A percentile compares a stretch with the other conserved stretches of the same genome.
These are phyloP conservation scores for Dillenia suffruticosa DNA, from an alignment of 164 flowering plant species.

Conservation along the genomic window DNA sequence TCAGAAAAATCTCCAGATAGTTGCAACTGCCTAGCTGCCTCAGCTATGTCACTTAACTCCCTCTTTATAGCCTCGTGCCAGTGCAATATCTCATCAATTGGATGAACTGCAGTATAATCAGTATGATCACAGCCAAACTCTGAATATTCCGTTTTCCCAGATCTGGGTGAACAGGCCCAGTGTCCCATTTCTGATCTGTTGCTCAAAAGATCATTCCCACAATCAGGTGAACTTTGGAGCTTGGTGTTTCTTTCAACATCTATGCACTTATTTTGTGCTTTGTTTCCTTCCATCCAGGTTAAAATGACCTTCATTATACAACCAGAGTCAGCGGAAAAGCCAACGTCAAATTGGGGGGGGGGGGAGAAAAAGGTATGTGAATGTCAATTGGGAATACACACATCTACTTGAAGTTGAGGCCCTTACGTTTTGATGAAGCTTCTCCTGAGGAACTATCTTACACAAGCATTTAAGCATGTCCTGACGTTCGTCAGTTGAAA, in stretches of 20 bases:
- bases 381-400: too few species aligned
- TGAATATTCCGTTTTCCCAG: slow-evolving; percentile 52
- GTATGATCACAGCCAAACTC: slow-evolving; percentile 25
- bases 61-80: slow-evolving; percentile 85
- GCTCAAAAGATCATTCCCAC: slow-evolving; percentile 17
- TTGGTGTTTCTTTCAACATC: slow-evolving; percentile 25
- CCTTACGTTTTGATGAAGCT: slow-evolving; percentile 82
- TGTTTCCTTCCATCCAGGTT: slow-evolving; percentile 75
- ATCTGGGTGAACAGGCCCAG: slow-evolving; percentile 40
- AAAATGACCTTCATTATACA: slow-evolving; percentile 56
- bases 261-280: slow-evolving; percentile 12
- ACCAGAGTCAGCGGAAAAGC: too few species aligned
- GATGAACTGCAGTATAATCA: slow-evolving; percentile 29
- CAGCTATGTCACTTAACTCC: slow-evolving; percentile 75
- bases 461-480: slow-evolving; percentile 70
- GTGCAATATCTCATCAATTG: slow-evolving; percentile 82
- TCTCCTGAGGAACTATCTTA: slow-evolving; percentile 78
- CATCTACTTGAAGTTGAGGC: too few species aligned
- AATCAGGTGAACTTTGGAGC: slow-evolving; percentile 17
- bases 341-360: too few species aligned
- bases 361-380: too few species aligned
- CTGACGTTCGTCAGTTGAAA: slow-evolving; percentile 69
- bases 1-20: slow-evolving; percentile 74
- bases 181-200: slow-evolving; percentile 21
- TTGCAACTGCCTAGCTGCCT: slow-evolving; percentile 66